Base-by-base conservation (phyloP, 164 flowering plant species). In the Sedum album region DNA sequence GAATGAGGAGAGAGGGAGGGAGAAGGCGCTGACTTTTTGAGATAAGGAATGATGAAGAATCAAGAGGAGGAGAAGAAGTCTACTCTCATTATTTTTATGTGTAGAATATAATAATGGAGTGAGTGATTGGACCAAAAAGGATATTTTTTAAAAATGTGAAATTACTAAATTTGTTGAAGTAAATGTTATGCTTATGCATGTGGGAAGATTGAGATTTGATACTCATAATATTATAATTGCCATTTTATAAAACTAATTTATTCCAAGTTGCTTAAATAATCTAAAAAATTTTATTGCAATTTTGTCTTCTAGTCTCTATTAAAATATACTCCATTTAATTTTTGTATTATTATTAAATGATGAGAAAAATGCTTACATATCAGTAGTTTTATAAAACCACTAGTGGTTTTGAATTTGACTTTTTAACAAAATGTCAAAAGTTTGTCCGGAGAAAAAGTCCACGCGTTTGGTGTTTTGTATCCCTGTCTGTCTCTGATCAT, bases 21-120 rank as follows among this genome's bases (percentile, higher is more conserved):
- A 64, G 67, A 38, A 65, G 46, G 42, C 67, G 67, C 67, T 65
- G 67, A 65, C 67, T 65, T 65, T 65, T 35, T 42, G 44, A 64
- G 66, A 38, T 65, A 42, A 23, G 42, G 48, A 31, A 26, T 25
- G 61, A 55, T 44, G 15, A 13, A 18, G 11, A 17, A 44, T 13
- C 4, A 44, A 44, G 48, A 1, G 48, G 48, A 44, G 48, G 15
- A 44, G n/a, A 44, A 15, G 18, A 44, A 44, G 48, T 44, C 48
- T 44, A 11, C 48, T 17, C 18, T 44, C 18, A 11, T 44, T 44
- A 15, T 44, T 44, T 44, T 17, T 44, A 44, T 44, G 5, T 44
- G 15, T 44, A 15, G 4, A 44, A 44, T 44, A 13, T 13, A 13
- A 11, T 11, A 44, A 44, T 44, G 48, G 5, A 11, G 11, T 41